Conservation (phyloP, 31 red algal genomes). For the Odonthalia washingtoniensis region DNA sequence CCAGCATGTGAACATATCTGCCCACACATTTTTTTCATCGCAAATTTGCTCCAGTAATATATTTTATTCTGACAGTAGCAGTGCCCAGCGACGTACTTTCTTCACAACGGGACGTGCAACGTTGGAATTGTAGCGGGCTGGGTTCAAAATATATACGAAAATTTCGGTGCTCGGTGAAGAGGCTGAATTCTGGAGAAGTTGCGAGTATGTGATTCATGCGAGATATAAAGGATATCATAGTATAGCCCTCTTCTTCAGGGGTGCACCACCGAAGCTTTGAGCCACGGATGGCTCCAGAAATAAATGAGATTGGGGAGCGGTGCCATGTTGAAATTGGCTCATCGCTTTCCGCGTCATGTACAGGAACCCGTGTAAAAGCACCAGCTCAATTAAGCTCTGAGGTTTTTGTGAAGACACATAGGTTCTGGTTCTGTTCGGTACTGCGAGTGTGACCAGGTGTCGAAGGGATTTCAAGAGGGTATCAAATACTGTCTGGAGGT, state of each 20-base stretch:
- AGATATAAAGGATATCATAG: conserved; percentile 15
- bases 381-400: conserved; percentile 23
- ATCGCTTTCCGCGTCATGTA: neutral
- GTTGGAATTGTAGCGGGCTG: conserved; percentile 16
- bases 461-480: no score
- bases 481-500: no score
- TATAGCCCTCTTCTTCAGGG: conserved; percentile 45
- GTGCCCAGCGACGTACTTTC: conserved; percentile 48
- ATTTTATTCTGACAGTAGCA: conserved; percentile 47
- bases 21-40: conserved; percentile 35
- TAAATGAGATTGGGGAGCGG: conserved; percentile 34
- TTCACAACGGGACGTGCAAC: conserved; percentile 41
- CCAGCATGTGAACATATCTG: conserved; percentile 51
- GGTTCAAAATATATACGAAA: conserved; percentile 40
- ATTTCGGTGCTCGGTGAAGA: conserved; percentile 62
- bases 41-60: conserved; percentile 41
- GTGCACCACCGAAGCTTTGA: conserved; percentile 33
- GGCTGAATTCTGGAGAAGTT: conserved; percentile 30
- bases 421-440: conserved; percentile 10
- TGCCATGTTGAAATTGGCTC: no score
- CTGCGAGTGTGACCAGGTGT: no score
- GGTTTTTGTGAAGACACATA: conserved; percentile 50
- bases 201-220: conserved; percentile 44
- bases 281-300: conserved; percentile 19
- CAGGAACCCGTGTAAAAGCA: conserved; percentile 29